These are phyloP conservation scores for Sphaerosporella brunnea DNA, from an alignment of 495 filamentous ascomycete species.

Conservation along the genomic window DNA sequence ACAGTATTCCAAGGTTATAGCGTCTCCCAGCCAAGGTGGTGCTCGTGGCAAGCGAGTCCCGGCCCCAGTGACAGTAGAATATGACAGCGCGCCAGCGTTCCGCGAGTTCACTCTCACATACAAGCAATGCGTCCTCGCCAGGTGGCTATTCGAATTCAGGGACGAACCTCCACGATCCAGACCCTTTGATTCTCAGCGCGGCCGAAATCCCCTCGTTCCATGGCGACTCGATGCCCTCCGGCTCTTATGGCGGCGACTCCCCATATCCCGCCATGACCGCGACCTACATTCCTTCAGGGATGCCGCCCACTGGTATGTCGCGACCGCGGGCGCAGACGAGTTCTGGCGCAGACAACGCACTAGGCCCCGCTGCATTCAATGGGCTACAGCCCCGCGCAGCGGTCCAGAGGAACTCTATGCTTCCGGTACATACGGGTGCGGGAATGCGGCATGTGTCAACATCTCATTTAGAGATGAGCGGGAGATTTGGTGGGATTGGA, in stretches of 20 bases:
- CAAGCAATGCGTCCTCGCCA: slow-evolving; percentile 17
- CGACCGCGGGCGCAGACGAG: slow-evolving; percentile 23
- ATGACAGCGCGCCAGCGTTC: slow-evolving; percentile 26
- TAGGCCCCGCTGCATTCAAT: slow-evolving; percentile 12
- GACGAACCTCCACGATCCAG: slow-evolving; percentile 20
- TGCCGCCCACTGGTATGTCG: slow-evolving; percentile 5
- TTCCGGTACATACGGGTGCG: slow-evolving; percentile 15
- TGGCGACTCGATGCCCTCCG: slow-evolving; percentile 18
- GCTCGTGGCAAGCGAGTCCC: no score
- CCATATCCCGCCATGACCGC: slow-evolving; percentile 21
- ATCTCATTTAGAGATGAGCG: slow-evolving; percentile 15
- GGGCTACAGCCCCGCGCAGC: slow-evolving; percentile 12
- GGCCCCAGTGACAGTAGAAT: background rate
- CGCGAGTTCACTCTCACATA: slow-evolving; percentile 20
- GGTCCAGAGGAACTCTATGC: slow-evolving; percentile 18
- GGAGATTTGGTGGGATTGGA: slow-evolving; percentile 12
- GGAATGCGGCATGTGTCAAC: slow-evolving; percentile 24
- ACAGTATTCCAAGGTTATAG: no score
- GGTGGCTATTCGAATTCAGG: slow-evolving; percentile 17
- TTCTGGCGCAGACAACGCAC: slow-evolving; percentile 18
- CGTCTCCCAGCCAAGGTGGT: no score
- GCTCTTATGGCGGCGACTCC: slow-evolving; percentile 12
- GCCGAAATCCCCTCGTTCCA: slow-evolving; percentile 23
- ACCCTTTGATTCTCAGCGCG: slow-evolving; percentile 14
- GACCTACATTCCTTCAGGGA: slow-evolving; percentile 9